Conservation (phyloP, 176 grass and related monocot species). For the Miscanthus lutarioriparius region DNA sequence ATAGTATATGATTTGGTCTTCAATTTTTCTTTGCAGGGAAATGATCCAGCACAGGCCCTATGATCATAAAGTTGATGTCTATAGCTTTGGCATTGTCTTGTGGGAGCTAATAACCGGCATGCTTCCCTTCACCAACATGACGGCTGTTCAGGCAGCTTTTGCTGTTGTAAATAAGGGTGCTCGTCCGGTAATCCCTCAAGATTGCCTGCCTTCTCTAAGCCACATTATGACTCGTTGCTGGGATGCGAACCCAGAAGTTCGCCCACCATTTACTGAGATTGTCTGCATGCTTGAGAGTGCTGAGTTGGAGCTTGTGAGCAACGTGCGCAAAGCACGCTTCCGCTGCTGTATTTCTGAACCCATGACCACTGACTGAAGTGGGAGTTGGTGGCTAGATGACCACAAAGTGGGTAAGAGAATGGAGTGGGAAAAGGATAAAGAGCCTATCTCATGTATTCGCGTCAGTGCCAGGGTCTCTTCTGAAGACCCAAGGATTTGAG, state of each 20-base stretch:
- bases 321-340: conserved; percentile 88
- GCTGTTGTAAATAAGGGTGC: conserved; percentile 92
- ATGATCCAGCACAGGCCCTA: conserved; percentile 99
- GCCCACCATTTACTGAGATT: conserved; percentile 84
- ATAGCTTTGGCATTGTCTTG: conserved; percentile 92
- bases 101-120: conserved; percentile 99
- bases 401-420: conserved; percentile 19
- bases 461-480: neutral
- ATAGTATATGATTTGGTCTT: conserved; percentile 22
- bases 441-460: conserved; percentile 30
- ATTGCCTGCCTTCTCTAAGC: conserved; percentile 74
- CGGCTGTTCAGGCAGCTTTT: conserved; percentile 92
- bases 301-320: conserved; percentile 76
- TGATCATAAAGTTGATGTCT: conserved; percentile 97
- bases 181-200: conserved; percentile 77
- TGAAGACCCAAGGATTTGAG: conserved; percentile 28
- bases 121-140: conserved; percentile 96
- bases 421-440: conserved; percentile 21
- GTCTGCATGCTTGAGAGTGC: conserved; percentile 89
- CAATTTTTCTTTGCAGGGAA: conserved; percentile 58
- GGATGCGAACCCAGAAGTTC: conserved; percentile 85
- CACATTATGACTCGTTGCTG: conserved; percentile 97
- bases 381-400: conserved; percentile 30
- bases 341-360: conserved; percentile 88
- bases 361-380: conserved; percentile 82